Evolutionary conservation across 1,284 basidiomycete genomes (phyloP).

Genomic region (Ceratobasidium sp.): DNA sequence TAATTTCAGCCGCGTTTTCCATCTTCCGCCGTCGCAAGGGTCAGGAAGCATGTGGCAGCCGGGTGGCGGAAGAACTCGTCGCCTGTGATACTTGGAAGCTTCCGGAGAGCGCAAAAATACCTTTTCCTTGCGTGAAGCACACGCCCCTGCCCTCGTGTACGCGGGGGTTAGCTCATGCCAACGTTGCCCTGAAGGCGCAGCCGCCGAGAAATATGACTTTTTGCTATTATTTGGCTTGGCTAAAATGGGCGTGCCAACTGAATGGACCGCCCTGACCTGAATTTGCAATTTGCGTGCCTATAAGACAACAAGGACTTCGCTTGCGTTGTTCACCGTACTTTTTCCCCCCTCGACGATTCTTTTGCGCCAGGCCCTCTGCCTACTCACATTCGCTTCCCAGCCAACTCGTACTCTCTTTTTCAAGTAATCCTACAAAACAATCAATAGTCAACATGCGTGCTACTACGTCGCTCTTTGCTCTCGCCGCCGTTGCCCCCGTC

Average conservation of each 20-base stretch:
- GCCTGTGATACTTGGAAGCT: neutral
- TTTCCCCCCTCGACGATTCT: conserved; percentile 21
- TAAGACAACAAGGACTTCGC: conserved; percentile 9
- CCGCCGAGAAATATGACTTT: conserved; percentile 8
- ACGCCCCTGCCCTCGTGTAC: neutral
- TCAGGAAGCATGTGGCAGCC: no score
- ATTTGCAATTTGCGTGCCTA: conserved; percentile 33
- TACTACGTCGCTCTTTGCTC: conserved; percentile 18
- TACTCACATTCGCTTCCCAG: conserved; percentile 26
- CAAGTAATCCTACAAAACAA: conserved; percentile 7
- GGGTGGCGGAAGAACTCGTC: neutral
- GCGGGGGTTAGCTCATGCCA: neutral
- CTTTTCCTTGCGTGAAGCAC: neutral
- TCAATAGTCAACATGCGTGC: conserved; percentile 41
- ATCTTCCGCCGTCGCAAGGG: neutral
- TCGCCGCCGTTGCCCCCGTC: conserved; percentile 34
- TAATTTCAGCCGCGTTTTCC: conserved; percentile 10
- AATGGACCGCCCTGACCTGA: conserved; percentile 31
- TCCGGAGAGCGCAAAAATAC: neutral
- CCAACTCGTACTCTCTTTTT: conserved; percentile 34
- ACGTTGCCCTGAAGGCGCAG: neutral
- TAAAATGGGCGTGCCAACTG: conserved; percentile 3
- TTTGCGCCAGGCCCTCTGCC: conserved; percentile 16
- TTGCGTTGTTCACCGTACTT: conserved; percentile 2
- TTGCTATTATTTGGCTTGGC: conserved; percentile 34